Conservation (phyloP, 306 rosid species). For the Cicer yamashitae region DNA sequence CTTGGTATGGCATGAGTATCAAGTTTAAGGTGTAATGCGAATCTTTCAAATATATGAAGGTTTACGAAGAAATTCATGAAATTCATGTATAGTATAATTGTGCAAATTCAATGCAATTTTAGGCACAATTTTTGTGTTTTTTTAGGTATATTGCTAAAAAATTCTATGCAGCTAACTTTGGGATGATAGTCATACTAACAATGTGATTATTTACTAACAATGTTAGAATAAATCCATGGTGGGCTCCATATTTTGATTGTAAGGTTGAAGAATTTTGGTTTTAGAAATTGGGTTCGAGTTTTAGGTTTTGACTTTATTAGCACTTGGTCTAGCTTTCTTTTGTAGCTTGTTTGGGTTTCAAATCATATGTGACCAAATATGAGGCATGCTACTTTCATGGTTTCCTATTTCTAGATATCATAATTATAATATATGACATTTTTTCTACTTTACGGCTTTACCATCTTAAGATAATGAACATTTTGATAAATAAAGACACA, state of each 20-base stretch:
- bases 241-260: constrained; percentile 33
- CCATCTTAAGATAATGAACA: constrained; percentile 23
- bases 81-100: no score
- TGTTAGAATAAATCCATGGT: background rate
- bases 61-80: no score
- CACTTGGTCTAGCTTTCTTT: constrained; percentile 16
- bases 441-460: constrained; percentile 2
- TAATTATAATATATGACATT: background rate
- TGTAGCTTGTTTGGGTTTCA: constrained; percentile 8
- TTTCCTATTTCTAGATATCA: background rate
- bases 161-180: background rate
- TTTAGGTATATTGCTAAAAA: background rate
- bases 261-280: constrained; percentile 4
- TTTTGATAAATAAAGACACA: background rate
- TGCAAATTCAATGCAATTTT: no score
- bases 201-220: constrained; percentile 6
- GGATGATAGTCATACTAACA: background rate
- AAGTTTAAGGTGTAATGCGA: no score
- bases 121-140: background rate
- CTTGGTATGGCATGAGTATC: no score
- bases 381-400: constrained; percentile 16
- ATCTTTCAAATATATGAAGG: no score
- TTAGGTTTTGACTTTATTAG: constrained; percentile 28
- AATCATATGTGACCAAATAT: background rate
- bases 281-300: background rate